Percentiles rank a stretch among this genome's conserved stretches.
phyloP scores from a whole-genome alignment of 805 yeast species.

The Sugiyamaella qingdaonensis region DNA sequence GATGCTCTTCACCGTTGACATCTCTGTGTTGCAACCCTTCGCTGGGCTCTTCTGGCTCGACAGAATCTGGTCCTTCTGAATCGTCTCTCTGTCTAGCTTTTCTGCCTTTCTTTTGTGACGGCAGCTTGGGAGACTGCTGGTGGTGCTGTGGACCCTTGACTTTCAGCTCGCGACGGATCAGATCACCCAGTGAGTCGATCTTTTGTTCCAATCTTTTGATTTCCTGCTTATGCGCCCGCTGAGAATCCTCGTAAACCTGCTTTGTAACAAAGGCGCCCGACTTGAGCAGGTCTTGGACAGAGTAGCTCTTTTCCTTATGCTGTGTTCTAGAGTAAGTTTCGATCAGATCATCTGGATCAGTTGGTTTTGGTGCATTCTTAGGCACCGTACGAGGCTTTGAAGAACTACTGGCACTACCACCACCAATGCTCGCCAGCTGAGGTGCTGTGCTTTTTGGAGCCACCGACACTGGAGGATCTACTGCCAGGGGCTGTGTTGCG shows the following conservation, averaged over 20 bases:
- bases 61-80: not conserved
- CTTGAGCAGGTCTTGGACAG: conserved; percentile 8
- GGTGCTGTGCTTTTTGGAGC: not conserved
- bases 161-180: conserved; percentile 1
- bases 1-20: no score
- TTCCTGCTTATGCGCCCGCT: conserved; percentile 4
- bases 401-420: not conserved
- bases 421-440: not conserved
- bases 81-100: not conserved
- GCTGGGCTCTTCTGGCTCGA: not conserved
- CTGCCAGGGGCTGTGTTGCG: not conserved
- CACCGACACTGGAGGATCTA: not conserved
- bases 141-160: not conserved
- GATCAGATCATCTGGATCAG: not conserved
- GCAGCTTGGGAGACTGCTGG: not conserved
- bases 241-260: conserved; percentile 8
- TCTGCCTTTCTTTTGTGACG: not conserved
- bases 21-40: no score
- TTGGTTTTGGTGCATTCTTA: not conserved
- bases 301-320: conserved; percentile 11
- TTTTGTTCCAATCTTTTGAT: conserved; percentile 11
- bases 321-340: conserved; percentile 15
- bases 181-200: conserved; percentile 4
- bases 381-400: no score
- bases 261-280: conserved; percentile 19